Percentiles rank a stretch among this genome's conserved stretches.
Conservation (phyloP, 306 rosid species). For the Vigna radiata region DNA sequence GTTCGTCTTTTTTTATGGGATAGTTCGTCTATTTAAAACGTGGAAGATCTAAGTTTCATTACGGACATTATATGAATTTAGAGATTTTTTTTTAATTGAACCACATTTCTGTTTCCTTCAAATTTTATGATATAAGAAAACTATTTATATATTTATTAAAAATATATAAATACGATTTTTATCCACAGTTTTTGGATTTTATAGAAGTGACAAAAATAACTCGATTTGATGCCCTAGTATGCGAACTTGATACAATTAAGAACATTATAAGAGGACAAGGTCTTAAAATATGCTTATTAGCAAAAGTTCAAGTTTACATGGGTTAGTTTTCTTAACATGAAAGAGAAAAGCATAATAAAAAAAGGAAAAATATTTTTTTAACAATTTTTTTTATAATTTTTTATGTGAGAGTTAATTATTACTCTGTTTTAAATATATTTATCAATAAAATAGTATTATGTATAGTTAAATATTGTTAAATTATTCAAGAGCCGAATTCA, state of each 20-base stretch:
- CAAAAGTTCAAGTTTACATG: slow-evolving; percentile 19
- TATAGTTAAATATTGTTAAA: too few species aligned
- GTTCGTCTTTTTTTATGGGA: neutral
- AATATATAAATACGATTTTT: too few species aligned
- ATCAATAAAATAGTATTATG: too few species aligned
- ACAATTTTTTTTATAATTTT: too few species aligned
- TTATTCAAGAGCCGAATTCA: too few species aligned
- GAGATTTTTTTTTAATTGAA: neutral
- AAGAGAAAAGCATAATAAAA: slow-evolving; percentile 38
- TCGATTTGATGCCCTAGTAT: too few species aligned
- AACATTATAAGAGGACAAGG: neutral
- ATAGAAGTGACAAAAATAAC: too few species aligned
- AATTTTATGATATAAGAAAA: neutral
- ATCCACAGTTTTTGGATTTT: too few species aligned
- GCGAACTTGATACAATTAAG: too few species aligned
- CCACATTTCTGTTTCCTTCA: neutral
- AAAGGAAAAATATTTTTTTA: neutral
- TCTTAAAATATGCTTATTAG: slow-evolving; percentile 8
- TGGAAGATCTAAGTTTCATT: neutral
- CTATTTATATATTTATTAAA: too few species aligned
- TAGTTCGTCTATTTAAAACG: neutral
- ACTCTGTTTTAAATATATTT: too few species aligned
- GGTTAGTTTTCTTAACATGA: slow-evolving; percentile 32
- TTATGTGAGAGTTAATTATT: too few species aligned
- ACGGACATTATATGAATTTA: neutral